Percentiles rank a stretch among this genome's conserved stretches.
These are phyloP conservation scores for Russula vinacea DNA, from an alignment of 768 basidiomycete genomes.

Conservation along the genomic window DNA sequence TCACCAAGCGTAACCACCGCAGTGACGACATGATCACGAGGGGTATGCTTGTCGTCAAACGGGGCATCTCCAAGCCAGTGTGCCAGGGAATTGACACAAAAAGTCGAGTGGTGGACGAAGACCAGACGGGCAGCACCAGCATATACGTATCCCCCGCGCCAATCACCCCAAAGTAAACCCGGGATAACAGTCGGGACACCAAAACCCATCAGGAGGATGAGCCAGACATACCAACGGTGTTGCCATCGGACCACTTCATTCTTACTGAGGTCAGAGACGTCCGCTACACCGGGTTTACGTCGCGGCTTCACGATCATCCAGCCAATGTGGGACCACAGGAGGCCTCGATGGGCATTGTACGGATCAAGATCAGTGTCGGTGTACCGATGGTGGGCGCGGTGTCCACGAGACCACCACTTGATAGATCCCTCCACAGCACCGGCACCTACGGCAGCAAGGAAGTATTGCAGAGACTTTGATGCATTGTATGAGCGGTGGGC, in stretches of 20 bases:
- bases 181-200: slow-evolving; percentile 73
- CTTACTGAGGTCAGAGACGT: slow-evolving; percentile 81
- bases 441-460: slow-evolving; percentile 78
- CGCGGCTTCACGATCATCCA: slow-evolving; percentile 95
- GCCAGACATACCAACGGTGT: slow-evolving; percentile 69
- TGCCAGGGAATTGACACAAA: slow-evolving; percentile 95
- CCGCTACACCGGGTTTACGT: slow-evolving; percentile 84
- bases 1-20: slow-evolving; percentile 91
- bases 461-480: slow-evolving; percentile 76
- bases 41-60: slow-evolving; percentile 94
- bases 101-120: slow-evolving; percentile 93
- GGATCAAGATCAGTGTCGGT: slow-evolving; percentile 97
- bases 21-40: slow-evolving; percentile 84
- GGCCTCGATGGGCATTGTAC: slow-evolving; percentile 88
- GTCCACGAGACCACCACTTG: slow-evolving; percentile 98
- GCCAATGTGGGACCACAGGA: slow-evolving; percentile 82
- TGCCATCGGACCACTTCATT: slow-evolving; percentile 84
- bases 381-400: slow-evolving; percentile 96
- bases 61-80: slow-evolving; percentile 94
- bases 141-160: slow-evolving; percentile 80
- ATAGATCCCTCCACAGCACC: slow-evolving; percentile 97
- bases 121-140: slow-evolving; percentile 73
- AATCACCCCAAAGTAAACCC: slow-evolving; percentile 83
- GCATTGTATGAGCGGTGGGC: slow-evolving; percentile 96
- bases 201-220: slow-evolving; percentile 70